Percentiles rank a stretch among this genome's conserved stretches.
These are phyloP conservation scores for Psilocybe azurescens DNA, from an alignment of 768 basidiomycete species.

Conservation along the genomic window DNA sequence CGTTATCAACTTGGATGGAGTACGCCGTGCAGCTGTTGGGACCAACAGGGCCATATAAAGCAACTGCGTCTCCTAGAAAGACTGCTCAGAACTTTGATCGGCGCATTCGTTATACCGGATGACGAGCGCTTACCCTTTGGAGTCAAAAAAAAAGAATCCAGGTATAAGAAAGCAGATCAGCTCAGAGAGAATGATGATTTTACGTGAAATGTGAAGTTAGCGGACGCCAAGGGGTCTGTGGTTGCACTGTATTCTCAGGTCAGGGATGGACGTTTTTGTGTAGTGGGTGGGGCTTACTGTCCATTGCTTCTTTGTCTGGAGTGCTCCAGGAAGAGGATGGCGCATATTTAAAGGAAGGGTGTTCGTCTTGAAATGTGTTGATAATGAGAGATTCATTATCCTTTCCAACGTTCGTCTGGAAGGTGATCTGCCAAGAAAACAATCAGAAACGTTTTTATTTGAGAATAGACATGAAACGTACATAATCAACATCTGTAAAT, in stretches of 20 bases:
- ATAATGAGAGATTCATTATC: conserved; percentile 27
- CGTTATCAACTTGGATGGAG: conserved; percentile 16
- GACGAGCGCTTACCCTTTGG: conserved; percentile 16
- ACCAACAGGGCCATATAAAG: conserved; percentile 21
- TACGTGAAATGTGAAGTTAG: conserved; percentile 21
- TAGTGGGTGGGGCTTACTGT: conserved; percentile 21
- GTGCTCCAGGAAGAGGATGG: conserved; percentile 23
- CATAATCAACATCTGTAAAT: conserved; percentile 47
- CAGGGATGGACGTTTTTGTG: not conserved
- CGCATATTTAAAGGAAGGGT: conserved; percentile 26
- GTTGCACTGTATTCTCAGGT: conserved; percentile 10
- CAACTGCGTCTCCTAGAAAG: conserved; percentile 18
- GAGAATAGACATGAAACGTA: conserved; percentile 9
- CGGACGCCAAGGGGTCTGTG: conserved; percentile 7
- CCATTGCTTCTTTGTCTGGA: conserved; percentile 12
- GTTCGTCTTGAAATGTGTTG: conserved; percentile 27
- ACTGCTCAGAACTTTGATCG: not conserved
- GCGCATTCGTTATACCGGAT: not conserved
- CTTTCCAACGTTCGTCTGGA: conserved; percentile 24
- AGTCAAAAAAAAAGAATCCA: not conserved
- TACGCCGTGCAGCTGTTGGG: conserved; percentile 10
- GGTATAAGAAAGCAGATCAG: not conserved
- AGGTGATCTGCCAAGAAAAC: conserved; percentile 16
- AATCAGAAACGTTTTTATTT: not conserved
- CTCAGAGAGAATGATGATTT: not conserved